Base-by-base conservation (phyloP, 495 filamentous ascomycete species). In the Thermochaetoides thermophila region DNA sequence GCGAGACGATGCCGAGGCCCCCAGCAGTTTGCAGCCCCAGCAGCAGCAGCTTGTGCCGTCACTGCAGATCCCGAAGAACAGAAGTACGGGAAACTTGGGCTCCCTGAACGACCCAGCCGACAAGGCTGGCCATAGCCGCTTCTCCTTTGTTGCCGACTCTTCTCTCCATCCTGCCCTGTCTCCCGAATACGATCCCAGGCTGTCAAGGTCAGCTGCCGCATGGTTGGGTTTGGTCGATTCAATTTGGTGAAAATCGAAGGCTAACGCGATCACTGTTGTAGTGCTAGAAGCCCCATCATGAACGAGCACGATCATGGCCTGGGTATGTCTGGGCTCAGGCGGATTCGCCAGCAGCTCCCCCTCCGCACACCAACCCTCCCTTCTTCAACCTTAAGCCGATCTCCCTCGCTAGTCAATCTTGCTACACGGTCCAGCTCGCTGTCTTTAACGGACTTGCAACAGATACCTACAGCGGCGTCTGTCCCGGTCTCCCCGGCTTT, bases 271-370 rank as follows among this genome's bases (percentile, higher is more conserved):
- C 21, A n/a, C 29, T 14, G 27, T 29, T 35, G 39, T 26, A 6
- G 6, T 11, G 6, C 21, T 37, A 65, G 67, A 54, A 61, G 62
- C 39, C 50, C 66, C 25, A 51, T 71, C 43, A 65, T 70, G 48
- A 62, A 61, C 32, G 68, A 73, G 39, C 67, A 73, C 49, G 68
- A 73, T 35, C 67, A 71, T 46, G 68, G 68, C 20, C 44, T 73
- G 30, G 68, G 68, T 25, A 55, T 63, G 22, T 87, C 85, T 32
- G 89, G 89, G 37, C 68, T 97, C 46, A 75, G 85, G 52, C 78
- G 89, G 44, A 96, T 96, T 56, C 81, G 89, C 39, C 86, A 93
- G 50, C 78, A 81, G 45, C 79, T 54, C 42, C 69, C 66, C 30
- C 62, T 69, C 27, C 72, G 71, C 51, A 70, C 66, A 29, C 69